phyloP scores from a whole-genome alignment of 2,329 filamentous ascomycete species.

The Trichoderma endophyticum region DNA sequence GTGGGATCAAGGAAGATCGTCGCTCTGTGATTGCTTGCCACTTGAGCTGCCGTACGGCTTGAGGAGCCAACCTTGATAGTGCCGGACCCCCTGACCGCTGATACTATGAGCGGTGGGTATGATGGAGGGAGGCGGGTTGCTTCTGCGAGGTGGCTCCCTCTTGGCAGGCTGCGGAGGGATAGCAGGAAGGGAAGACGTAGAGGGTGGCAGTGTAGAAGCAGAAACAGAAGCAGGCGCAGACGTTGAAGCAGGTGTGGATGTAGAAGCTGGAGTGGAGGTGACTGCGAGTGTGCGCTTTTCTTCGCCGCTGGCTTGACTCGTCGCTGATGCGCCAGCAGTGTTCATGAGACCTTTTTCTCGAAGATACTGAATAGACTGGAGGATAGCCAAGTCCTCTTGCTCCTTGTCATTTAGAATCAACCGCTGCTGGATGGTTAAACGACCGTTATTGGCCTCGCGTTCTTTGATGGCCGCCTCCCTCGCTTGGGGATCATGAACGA shows the following conservation, averaged over 20 bases:
- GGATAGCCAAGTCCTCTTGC: constrained; percentile 63
- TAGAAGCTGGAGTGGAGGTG: background rate
- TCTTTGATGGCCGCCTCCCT: constrained; percentile 62
- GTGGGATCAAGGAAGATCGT: constrained; percentile 32
- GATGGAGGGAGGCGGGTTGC: constrained; percentile 29
- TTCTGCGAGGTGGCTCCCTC: constrained; percentile 36
- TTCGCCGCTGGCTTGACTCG: constrained; percentile 21
- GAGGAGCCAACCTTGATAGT: constrained; percentile 38
- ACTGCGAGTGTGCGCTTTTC: constrained; percentile 19
- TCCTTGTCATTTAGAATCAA: constrained; percentile 65
- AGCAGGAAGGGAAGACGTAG: constrained; percentile 37
- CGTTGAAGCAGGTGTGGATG: background rate
- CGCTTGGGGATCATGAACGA: constrained; percentile 63
- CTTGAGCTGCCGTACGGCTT: constrained; percentile 36
- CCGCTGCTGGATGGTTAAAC: constrained; percentile 63
- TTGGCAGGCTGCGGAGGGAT: constrained; percentile 37
- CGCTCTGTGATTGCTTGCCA: constrained; percentile 32
- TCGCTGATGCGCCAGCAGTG: constrained; percentile 21
- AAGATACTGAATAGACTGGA: constrained; percentile 64
- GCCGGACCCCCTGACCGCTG: constrained; percentile 32
- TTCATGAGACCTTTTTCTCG: constrained; percentile 56
- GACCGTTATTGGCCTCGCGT: constrained; percentile 62
- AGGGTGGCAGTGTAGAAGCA: constrained; percentile 18
- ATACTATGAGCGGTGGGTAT: constrained; percentile 32
- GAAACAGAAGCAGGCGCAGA: constrained; percentile 1